phyloP scores from a whole-genome alignment of 2,329 filamentous ascomycete genomes.

The Colletotrichum horii region DNA sequence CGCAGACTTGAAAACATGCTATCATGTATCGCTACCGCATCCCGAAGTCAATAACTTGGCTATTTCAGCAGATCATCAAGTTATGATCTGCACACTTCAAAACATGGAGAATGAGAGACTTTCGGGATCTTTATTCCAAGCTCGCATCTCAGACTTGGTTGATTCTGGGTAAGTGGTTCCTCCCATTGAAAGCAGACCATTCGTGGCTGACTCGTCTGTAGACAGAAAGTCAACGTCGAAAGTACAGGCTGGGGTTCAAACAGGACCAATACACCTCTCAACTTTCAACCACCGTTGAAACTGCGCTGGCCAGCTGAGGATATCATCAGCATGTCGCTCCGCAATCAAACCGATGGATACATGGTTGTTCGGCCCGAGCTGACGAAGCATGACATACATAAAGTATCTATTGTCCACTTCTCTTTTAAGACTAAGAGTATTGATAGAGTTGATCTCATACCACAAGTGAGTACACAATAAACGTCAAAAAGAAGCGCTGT shows the following conservation, averaged over 20 bases:
- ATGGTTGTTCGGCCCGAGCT: slow-evolving; percentile 26
- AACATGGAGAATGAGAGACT: not conserved
- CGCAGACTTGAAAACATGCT: not conserved
- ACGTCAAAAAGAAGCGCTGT: not conserved
- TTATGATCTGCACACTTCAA: not conserved
- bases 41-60: not conserved
- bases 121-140: not conserved
- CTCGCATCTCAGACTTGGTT: not conserved
- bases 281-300: not conserved
- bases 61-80: not conserved
- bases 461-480: not conserved
- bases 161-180: not conserved
- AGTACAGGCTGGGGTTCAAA: not conserved
- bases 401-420: not conserved
- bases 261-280: not conserved
- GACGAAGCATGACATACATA: not conserved
- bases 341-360: slow-evolving; percentile 20
- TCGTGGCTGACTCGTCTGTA: not conserved
- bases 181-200: not conserved
- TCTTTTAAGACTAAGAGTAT: not conserved
- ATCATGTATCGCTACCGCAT: not conserved
- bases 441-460: not conserved
- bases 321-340: slow-evolving; percentile 24
- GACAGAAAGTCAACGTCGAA: not conserved
- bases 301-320: slow-evolving; percentile 27